These are phyloP conservation scores for Globisporangium recalcitrans DNA, from an alignment of 352 stramenopile genomes.

Conservation along the genomic window DNA sequence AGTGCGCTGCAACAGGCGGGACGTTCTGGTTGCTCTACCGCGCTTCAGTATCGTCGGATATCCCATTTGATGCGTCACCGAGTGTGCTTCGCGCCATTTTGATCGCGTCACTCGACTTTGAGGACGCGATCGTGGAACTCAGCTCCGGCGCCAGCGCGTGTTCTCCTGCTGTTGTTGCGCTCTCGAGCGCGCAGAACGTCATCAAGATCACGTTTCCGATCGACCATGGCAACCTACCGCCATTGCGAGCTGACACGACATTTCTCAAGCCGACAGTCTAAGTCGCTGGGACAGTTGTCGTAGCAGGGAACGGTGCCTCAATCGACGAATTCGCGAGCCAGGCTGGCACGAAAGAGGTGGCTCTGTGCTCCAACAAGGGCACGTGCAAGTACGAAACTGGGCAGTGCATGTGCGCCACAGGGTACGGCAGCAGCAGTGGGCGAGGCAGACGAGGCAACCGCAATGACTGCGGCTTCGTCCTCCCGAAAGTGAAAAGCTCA, in stretches of 20 bases:
- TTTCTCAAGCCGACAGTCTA: conserved; percentile 19
- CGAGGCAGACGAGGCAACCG: conserved; percentile 46
- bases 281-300: conserved; percentile 16
- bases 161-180: conserved; percentile 21
- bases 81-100: conserved; percentile 52
- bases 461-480: conserved; percentile 54
- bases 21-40: conserved; percentile 63
- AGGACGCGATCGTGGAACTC: conserved; percentile 46
- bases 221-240: conserved; percentile 44
- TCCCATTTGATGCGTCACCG: conserved; percentile 47
- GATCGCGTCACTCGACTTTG: conserved; percentile 37
- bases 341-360: conserved; percentile 87
- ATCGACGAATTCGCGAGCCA: conserved; percentile 39
- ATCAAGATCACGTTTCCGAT: conserved; percentile 53
- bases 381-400: conserved; percentile 67
- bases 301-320: conserved; percentile 34
- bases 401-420: conserved; percentile 39
- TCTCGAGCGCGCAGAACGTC: conserved; percentile 26
- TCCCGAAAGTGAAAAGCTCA: neutral
- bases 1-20: conserved; percentile 53
- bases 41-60: conserved; percentile 33
- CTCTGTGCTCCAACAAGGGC: conserved; percentile 84
- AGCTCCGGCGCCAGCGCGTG: conserved; percentile 32
- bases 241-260: conserved; percentile 34
- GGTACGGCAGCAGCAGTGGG: conserved; percentile 61